Percentiles rank a stretch among this genome's conserved stretches.
These are phyloP conservation scores for Lecanosticta acicola DNA, from an alignment of 2,329 filamentous ascomycete species.

Conservation along the genomic window DNA sequence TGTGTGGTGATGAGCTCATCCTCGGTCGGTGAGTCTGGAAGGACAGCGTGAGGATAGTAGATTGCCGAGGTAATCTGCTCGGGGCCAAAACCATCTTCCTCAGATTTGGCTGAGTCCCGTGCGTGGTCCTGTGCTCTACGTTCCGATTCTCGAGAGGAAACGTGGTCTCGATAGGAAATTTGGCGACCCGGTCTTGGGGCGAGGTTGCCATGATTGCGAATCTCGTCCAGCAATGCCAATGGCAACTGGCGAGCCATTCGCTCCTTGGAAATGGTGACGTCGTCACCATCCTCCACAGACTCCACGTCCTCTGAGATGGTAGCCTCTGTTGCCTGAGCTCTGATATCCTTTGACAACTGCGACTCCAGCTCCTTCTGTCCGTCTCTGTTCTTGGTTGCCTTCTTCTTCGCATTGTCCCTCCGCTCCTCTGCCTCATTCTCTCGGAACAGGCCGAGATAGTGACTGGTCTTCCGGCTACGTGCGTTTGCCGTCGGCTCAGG, in stretches of 20 bases:
- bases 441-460: conserved; percentile 60
- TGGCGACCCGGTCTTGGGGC: conserved; percentile 32
- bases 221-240: conserved; percentile 50
- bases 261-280: conserved; percentile 24
- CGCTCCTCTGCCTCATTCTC: conserved; percentile 54
- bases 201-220: conserved; percentile 50
- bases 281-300: conserved; percentile 27
- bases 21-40: conserved; percentile 35
- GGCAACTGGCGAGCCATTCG: conserved; percentile 39
- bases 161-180: conserved; percentile 39
- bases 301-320: conserved; percentile 29
- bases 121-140: conserved; percentile 12
- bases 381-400: conserved; percentile 28
- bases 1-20: conserved; percentile 23
- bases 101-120: conserved; percentile 29
- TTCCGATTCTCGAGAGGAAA: conserved; percentile 17
- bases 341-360: conserved; percentile 13
- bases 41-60: conserved; percentile 69
- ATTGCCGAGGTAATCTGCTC: conserved; percentile 84
- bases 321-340: conserved; percentile 24
- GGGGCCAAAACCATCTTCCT: conserved; percentile 63
- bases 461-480: conserved; percentile 60
- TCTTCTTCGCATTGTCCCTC: conserved; percentile 47
- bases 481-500: conserved; percentile 49
- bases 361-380: conserved; percentile 7